Base-by-base conservation (phyloP, 148 eudicot species). In the Salicornia ramosissima region DNA sequence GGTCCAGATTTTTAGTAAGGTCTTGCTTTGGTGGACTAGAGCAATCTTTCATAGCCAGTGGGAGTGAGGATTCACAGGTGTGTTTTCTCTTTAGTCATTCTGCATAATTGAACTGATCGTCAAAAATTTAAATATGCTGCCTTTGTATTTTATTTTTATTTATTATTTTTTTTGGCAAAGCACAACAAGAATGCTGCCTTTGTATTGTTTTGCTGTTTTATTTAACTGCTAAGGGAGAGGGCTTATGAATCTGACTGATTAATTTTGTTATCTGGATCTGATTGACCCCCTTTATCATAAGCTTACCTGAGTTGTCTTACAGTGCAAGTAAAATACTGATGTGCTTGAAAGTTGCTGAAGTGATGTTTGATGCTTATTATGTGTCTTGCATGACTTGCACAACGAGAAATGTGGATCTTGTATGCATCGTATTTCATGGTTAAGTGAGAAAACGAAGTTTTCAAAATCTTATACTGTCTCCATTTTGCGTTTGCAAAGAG, bases 11-110 rank as follows among this genome's bases (percentile, higher is more conserved):
- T 68, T 29, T 93, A 5, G 78, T 93, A 40, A 80, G 95, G 54
- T 90, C 96, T 63, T 93, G 98, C 77, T 93, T 93, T 67, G 98
- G 98, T 71, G 96, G 98, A 59, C 77, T 83, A 70, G 81, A 87
- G 22, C 90, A 93, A 86, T 85, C 96, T 36, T 93, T 93, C 75
- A 84, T 93, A 77, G 95, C 96, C 65, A 88, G 96, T 68, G 98
- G 98, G 45, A 90, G 98, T 69, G 95, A 93, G 82, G 96, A 93
- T 71, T 90, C 98, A 51, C 95, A 90, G 96, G 98, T 92, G 82
- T 14, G 53, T 47, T 69, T 47, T 40, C 42, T 39, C 22, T 24
- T 75, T 33, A 69, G 24, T 57, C 18, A 42, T 13, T 40, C 43
- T 61, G 5, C 33, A 19, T 57, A 7, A 33, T 47, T 71, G n/a